phyloP scores from a whole-genome alignment of 2,329 filamentous ascomycete genomes.

The Domatiomyces catenatus region DNA sequence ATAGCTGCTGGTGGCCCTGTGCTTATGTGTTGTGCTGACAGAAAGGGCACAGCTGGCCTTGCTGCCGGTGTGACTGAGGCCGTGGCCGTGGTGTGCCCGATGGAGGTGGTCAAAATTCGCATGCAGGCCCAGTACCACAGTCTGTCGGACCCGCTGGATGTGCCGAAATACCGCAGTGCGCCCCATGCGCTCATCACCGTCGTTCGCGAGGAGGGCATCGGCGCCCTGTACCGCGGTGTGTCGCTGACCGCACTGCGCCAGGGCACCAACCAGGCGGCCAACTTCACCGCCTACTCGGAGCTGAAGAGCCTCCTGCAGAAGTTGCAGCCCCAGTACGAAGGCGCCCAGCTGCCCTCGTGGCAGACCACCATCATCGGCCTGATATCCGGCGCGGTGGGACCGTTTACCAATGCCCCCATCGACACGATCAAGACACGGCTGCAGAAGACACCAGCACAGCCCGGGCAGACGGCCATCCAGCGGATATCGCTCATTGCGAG shows the following conservation, averaged over 20 bases:
- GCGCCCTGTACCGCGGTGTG: constrained; percentile 83
- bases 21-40: constrained; percentile 5
- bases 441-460: constrained; percentile 73
- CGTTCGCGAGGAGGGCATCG: constrained; percentile 73
- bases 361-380: constrained; percentile 86
- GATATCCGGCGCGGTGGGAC: constrained; percentile 85
- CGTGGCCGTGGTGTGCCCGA: constrained; percentile 88
- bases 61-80: constrained; percentile 91
- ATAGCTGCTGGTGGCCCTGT: neutral
- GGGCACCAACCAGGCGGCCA: constrained; percentile 93
- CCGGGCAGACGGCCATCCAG: constrained; percentile 63
- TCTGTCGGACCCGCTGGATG: constrained; percentile 89
- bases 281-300: constrained; percentile 95
- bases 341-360: constrained; percentile 58
- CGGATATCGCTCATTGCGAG: constrained; percentile 64
- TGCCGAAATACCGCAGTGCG: constrained; percentile 94
- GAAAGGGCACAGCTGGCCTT: constrained; percentile 55
- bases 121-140: constrained; percentile 95
- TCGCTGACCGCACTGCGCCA: constrained; percentile 84
- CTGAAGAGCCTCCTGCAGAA: constrained; percentile 66
- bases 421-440: constrained; percentile 97
- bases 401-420: constrained; percentile 90
- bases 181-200: constrained; percentile 74
- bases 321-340: constrained; percentile 53
- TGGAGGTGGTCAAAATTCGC: constrained; percentile 99